phyloP scores from a whole-genome alignment of 176 grass and related monocot species.

The Carex scoparia region DNA sequence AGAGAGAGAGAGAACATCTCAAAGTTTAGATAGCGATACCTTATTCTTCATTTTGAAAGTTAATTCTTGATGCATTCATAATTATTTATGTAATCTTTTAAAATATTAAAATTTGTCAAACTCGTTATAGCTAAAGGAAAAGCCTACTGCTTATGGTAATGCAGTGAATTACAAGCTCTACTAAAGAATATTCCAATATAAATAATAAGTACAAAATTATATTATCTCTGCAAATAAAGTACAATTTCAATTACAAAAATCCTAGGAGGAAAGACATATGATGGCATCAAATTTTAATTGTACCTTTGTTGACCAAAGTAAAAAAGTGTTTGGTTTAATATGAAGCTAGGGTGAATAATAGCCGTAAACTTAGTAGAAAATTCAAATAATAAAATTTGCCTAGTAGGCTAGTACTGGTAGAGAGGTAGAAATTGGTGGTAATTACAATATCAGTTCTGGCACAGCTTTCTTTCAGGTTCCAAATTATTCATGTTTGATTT shows the following conservation, averaged over 20 bases:
- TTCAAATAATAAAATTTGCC: neutral
- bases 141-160: slow-evolving; percentile 11
- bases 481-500: neutral
- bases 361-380: neutral
- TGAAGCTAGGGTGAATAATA: neutral
- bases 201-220: neutral
- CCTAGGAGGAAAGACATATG: neutral
- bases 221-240: neutral
- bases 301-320: neutral
- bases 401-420: no score
- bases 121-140: neutral
- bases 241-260: slow-evolving; percentile 2
- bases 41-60: neutral
- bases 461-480: neutral
- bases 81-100: neutral
- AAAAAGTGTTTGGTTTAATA: neutral
- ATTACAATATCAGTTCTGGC: neutral
- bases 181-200: slow-evolving; percentile 24
- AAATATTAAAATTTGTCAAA: neutral
- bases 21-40: neutral
- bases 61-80: neutral
- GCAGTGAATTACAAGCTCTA: slow-evolving; percentile 18
- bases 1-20: no score
- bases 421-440: no score
- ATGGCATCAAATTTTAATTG: neutral